Conservation (phyloP, 306 rosid genomes). For the Luffa aegyptiaca region DNA sequence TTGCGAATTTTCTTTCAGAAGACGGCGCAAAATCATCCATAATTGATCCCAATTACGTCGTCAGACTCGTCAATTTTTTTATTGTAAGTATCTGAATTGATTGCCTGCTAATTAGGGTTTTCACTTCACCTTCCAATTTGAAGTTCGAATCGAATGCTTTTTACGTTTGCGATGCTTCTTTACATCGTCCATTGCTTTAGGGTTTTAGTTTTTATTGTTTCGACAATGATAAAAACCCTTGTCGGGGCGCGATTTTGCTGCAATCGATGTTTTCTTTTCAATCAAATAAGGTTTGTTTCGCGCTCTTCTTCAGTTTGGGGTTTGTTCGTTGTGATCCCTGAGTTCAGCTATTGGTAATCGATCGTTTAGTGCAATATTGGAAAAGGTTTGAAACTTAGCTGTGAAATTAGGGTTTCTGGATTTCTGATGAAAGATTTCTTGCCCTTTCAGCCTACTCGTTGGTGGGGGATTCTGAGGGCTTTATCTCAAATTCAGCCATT, state of each 20-base stretch:
- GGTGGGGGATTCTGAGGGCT: conserved; percentile 20
- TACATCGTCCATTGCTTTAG: background rate
- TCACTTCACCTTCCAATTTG: conserved; percentile 10
- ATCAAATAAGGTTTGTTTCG: background rate
- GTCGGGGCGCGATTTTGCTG: background rate
- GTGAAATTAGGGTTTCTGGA: conserved; percentile 43
- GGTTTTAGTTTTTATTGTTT: background rate
- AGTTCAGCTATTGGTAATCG: background rate
- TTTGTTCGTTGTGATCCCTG: background rate
- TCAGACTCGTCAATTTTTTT: background rate
- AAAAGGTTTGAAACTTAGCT: background rate
- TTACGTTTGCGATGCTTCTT: background rate
- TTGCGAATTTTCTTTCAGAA: background rate
- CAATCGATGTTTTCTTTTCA: background rate
- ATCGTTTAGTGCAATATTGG: background rate
- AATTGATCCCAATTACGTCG: background rate
- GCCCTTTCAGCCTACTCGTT: conserved; percentile 22
- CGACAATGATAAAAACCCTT: background rate
- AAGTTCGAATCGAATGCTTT: background rate
- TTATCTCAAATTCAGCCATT: conserved; percentile 17
- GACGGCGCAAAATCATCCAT: background rate
- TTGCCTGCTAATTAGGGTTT: conserved; percentile 5
- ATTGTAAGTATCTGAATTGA: background rate
- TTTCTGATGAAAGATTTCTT: conserved; percentile 25
- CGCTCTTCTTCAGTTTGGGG: background rate